Conservation (phyloP, 371 early-diverging fungal species). For the Rhizomucor miehei region DNA sequence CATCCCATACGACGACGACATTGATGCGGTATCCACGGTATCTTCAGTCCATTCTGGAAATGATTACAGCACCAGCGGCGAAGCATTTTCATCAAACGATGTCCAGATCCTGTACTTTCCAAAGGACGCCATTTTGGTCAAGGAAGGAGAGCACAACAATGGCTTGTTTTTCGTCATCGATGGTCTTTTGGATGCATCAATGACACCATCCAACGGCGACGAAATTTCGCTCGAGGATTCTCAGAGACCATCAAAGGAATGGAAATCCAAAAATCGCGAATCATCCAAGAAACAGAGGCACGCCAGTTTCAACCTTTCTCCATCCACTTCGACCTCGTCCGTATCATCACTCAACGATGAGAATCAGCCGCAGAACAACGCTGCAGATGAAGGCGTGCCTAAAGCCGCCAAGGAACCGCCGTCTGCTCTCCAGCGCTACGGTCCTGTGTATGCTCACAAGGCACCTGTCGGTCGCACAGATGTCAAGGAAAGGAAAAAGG, state of each 20-base stretch:
- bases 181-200: slow-evolving; percentile 81
- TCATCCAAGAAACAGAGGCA: slow-evolving; percentile 1
- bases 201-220: slow-evolving; percentile 43
- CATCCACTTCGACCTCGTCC: slow-evolving; percentile 12
- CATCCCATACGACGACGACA: slow-evolving; percentile 33
- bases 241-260: background rate
- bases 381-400: slow-evolving; percentile 4
- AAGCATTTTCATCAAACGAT: slow-evolving; percentile 51
- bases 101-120: slow-evolving; percentile 70
- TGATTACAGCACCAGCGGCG: slow-evolving; percentile 13
- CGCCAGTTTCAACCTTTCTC: background rate
- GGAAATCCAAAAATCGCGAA: background rate
- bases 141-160: slow-evolving; percentile 81
- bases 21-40: slow-evolving; percentile 31
- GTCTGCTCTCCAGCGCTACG: slow-evolving; percentile 7
- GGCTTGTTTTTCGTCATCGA: slow-evolving; percentile 93
- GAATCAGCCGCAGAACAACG: background rate
- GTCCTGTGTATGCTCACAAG: slow-evolving; percentile 31
- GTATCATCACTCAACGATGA: background rate
- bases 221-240: slow-evolving; percentile 24
- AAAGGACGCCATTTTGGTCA: slow-evolving; percentile 69
- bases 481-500: slow-evolving; percentile 16
- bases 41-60: slow-evolving; percentile 47
- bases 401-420: slow-evolving; percentile 1
- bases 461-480: slow-evolving; percentile 35